A percentile compares a stretch with the other conserved stretches of the same genome.
Conservation (phyloP, 2,329 filamentous ascomycete species). For the Paracoccidioides lutzii region DNA sequence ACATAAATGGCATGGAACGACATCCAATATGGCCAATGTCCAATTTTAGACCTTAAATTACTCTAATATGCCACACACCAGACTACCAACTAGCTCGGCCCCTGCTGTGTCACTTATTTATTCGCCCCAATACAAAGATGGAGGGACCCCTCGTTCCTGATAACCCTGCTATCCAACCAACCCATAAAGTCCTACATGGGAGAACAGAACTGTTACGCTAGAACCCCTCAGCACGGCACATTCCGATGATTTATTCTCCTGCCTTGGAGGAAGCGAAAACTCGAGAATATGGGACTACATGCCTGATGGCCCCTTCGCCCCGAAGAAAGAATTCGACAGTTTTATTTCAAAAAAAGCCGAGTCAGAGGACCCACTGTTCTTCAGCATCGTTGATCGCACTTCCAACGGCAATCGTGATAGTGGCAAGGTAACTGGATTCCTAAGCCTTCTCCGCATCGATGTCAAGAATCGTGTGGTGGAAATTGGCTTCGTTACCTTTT, state of each 20-base stretch:
- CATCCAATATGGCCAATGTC: too few relatives aligned
- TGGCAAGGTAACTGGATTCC: conserved; percentile 30
- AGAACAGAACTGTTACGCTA: conserved; percentile 17
- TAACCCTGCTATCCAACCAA: not conserved
- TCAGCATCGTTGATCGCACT: conserved; percentile 31
- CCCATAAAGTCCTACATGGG: not conserved
- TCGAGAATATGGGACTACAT: conserved; percentile 33
- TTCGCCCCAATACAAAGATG: not conserved
- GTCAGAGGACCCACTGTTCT: conserved; percentile 31
- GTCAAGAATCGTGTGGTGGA: conserved; percentile 41
- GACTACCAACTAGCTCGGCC: not conserved
- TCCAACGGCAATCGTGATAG: conserved; percentile 12
- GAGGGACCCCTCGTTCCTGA: not conserved
- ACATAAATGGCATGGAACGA: too few relatives aligned
- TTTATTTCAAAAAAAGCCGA: conserved; percentile 15
- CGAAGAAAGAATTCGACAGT: conserved; percentile 16
- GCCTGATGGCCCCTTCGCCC: conserved; percentile 22
- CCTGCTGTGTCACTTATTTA: not conserved
- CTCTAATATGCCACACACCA: too few relatives aligned
- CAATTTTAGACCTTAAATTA: too few relatives aligned
- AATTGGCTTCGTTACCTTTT: conserved; percentile 45
- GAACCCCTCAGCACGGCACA: conserved; percentile 18
- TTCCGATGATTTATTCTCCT: conserved; percentile 19
- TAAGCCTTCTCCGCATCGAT: conserved; percentile 35
- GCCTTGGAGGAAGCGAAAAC: conserved; percentile 17